Conservation (phyloP, 1,139 yeast species). For the Hansenula lynferdii region DNA sequence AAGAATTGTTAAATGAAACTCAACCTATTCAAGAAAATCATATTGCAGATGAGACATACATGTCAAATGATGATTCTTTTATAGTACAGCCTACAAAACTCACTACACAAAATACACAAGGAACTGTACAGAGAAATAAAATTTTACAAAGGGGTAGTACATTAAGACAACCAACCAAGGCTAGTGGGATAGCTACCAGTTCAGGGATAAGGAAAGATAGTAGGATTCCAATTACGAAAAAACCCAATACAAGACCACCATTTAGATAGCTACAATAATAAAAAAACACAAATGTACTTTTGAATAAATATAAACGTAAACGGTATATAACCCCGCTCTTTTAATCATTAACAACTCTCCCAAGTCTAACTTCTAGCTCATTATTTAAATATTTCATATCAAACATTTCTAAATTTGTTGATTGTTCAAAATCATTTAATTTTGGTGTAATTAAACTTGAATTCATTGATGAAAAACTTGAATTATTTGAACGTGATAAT, state of each 20-base stretch:
- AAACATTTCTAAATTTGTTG: background rate
- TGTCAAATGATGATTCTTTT: constrained; percentile 22
- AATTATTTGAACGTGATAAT: background rate
- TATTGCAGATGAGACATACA: too few species aligned
- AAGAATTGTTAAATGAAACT: constrained; percentile 12
- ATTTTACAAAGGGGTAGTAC: too few species aligned
- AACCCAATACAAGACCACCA: background rate
- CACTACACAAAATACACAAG: too few species aligned
- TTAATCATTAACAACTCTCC: too few species aligned
- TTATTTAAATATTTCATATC: background rate
- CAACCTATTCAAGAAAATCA: too few species aligned
- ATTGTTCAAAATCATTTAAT: constrained; percentile 5
- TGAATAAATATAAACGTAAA: background rate
- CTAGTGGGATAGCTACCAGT: too few species aligned
- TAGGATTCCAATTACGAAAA: background rate
- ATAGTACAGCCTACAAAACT: constrained; percentile 21
- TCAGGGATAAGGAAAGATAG: background rate
- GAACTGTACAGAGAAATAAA: too few species aligned
- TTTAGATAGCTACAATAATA: background rate
- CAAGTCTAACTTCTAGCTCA: background rate
- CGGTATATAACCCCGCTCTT: too few species aligned
- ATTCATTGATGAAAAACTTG: background rate
- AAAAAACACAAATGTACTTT: too few species aligned
- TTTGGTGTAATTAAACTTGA: constrained; percentile 1
- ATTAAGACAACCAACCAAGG: too few species aligned